Evolutionary conservation across 441 rosid species (phyloP).

Genomic region (Aleurites moluccanus): DNA sequence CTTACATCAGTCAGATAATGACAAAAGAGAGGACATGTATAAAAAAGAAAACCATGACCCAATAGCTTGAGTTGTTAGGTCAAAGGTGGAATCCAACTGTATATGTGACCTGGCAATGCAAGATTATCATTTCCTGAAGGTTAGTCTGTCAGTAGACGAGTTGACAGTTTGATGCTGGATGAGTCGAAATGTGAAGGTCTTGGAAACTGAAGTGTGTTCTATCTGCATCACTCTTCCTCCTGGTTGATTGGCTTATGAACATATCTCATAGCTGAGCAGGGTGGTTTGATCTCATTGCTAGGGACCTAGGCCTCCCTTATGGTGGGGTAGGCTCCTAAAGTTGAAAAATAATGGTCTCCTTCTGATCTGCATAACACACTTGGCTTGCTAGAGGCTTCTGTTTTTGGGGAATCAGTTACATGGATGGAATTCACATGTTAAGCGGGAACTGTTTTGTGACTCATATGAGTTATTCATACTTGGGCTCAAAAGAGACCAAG

Average conservation of each 20-base stretch:
- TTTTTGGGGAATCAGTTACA: neutral
- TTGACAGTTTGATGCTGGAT: conserved; percentile 5
- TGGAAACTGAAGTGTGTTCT: neutral
- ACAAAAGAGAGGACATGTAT: neutral
- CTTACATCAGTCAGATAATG: neutral
- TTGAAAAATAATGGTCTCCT: neutral
- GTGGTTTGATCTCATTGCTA: neutral
- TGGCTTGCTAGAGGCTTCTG: neutral
- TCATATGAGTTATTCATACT: neutral
- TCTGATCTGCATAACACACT: neutral
- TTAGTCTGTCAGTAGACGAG: neutral
- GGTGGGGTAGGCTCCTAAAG: neutral
- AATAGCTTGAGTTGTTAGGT: conserved; percentile 2
- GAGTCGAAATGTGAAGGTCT: neutral
- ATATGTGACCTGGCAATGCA: neutral
- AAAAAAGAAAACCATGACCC: neutral
- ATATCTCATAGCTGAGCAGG: neutral
- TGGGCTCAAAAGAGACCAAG: neutral
- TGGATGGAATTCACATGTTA: neutral
- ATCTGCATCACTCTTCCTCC: neutral
- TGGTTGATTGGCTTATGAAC: neutral
- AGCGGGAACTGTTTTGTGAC: neutral
- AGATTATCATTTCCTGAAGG: neutral
- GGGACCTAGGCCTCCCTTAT: neutral
- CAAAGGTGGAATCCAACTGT: neutral